Evolutionary conservation across 2,329 filamentous ascomycete genomes (phyloP).

Genomic region (Fusarium anguioides): DNA sequence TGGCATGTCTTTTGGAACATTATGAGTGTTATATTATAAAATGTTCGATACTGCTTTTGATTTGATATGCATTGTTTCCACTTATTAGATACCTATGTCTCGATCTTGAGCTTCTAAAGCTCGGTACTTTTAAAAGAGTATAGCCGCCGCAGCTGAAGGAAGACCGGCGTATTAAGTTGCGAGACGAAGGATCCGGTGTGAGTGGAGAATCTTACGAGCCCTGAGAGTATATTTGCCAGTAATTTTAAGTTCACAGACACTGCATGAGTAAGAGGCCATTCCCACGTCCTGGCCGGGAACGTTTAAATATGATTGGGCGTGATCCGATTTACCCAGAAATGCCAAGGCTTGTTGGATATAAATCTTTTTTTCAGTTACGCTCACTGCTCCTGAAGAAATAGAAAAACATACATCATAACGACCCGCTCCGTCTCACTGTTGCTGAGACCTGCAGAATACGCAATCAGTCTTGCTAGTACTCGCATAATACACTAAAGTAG

Average conservation of each 20-base stretch:
- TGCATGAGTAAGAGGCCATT: neutral
- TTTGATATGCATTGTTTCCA: neutral
- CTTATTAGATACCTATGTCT: neutral
- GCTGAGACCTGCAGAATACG: too few relatives aligned
- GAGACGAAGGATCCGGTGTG: neutral
- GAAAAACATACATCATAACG: too few relatives aligned
- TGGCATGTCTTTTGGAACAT: neutral
- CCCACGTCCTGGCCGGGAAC: neutral
- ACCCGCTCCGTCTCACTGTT: too few relatives aligned
- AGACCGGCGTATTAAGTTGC: neutral
- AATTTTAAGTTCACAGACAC: neutral
- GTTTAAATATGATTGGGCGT: too few relatives aligned
- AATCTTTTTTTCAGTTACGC: too few relatives aligned
- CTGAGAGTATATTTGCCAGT: neutral
- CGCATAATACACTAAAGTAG: neutral
- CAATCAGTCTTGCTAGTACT: neutral
- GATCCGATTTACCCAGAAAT: too few relatives aligned
- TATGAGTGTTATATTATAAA: neutral
- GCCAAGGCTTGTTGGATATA: too few relatives aligned
- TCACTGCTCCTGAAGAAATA: too few relatives aligned
- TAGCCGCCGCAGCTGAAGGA: neutral
- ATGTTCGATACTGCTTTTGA: neutral
- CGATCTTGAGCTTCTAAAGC: neutral
- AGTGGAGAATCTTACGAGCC: neutral
- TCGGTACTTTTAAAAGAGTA: neutral